phyloP scores from a whole-genome alignment of 2,329 filamentous ascomycete species.

The Aspergillus latus region DNA sequence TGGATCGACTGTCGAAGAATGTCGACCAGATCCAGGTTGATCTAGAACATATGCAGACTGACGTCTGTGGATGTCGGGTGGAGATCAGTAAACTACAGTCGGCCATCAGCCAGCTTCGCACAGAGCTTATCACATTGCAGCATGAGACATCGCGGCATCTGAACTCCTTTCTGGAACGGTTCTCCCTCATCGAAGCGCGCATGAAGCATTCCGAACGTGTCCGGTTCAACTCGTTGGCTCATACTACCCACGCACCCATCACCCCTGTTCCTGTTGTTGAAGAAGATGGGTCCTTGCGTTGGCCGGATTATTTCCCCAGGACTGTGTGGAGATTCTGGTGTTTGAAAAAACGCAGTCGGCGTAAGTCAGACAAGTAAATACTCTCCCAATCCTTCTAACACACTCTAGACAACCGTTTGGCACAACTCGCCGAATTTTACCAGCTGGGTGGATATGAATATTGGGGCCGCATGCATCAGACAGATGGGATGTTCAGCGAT shows the following conservation, averaged over 20 bases:
- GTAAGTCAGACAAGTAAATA: constrained; percentile 30
- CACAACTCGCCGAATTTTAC: constrained; percentile 43
- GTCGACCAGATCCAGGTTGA: constrained; percentile 39
- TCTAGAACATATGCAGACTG: constrained; percentile 35
- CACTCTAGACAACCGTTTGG: constrained; percentile 39
- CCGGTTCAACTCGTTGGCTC: constrained; percentile 42
- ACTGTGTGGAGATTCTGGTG: constrained; percentile 46
- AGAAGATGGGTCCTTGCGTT: constrained; percentile 36
- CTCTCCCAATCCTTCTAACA: constrained; percentile 12
- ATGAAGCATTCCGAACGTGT: constrained; percentile 40
- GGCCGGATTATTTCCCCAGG: constrained; percentile 40
- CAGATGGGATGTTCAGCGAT: constrained; percentile 31
- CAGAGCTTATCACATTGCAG: constrained; percentile 37
- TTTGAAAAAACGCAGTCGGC: constrained; percentile 41
- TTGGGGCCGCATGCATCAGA: constrained; percentile 38
- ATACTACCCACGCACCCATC: constrained; percentile 41
- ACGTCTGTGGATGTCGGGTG: constrained; percentile 35
- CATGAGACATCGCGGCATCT: constrained; percentile 35
- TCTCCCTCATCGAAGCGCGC: constrained; percentile 32
- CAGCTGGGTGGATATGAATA: constrained; percentile 41
- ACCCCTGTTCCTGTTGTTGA: constrained; percentile 37
- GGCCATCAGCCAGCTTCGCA: constrained; percentile 37
- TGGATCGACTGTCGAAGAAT: constrained; percentile 39
- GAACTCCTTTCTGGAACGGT: constrained; percentile 21
- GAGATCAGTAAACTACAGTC: constrained; percentile 40